These are phyloP conservation scores for Zalaria sp. DNA, from an alignment of 2,329 filamentous ascomycete species.

Conservation along the genomic window DNA sequence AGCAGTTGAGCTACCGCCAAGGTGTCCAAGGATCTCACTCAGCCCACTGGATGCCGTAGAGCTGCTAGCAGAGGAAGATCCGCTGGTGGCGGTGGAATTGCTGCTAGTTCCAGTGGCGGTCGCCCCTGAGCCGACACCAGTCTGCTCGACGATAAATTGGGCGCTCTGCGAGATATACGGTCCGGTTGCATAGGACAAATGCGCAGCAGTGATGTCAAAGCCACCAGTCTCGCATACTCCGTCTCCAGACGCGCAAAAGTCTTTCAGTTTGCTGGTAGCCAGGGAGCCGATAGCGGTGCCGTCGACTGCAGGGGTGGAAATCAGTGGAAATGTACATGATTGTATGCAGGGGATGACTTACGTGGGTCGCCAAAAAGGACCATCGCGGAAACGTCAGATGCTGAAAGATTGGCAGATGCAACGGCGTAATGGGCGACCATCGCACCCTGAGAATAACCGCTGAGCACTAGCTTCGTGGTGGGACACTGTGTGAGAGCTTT, in stretches of 20 bases:
- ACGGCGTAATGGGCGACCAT: constrained; percentile 17
- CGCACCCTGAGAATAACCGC: constrained; percentile 15
- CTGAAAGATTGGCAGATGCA: constrained; percentile 7
- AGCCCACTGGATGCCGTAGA: neutral
- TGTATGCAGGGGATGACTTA: neutral
- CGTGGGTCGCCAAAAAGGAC: constrained; percentile 16
- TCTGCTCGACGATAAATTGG: constrained; percentile 1
- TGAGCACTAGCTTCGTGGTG: constrained; percentile 12
- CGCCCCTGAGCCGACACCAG: neutral
- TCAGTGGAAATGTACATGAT: neutral
- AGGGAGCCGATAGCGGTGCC: neutral
- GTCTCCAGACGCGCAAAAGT: constrained; percentile 14
- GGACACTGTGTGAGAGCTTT: constrained; percentile 11
- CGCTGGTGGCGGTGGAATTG: neutral
- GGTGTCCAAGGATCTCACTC: neutral
- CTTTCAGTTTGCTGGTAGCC: constrained; percentile 3
- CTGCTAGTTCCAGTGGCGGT: neutral
- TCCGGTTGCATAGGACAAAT: constrained; percentile 7
- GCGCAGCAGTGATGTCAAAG: constrained; percentile 12
- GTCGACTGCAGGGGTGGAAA: neutral
- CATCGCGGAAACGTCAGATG: constrained; percentile 6
- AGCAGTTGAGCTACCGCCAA: too few relatives aligned
- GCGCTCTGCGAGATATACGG: neutral
- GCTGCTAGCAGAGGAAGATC: neutral
- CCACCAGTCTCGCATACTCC: constrained; percentile 11